A percentile compares a stretch with the other conserved stretches of the same genome.
phyloP scores from a whole-genome alignment of 1,284 basidiomycete species.

The Gomphus bonarii region DNA sequence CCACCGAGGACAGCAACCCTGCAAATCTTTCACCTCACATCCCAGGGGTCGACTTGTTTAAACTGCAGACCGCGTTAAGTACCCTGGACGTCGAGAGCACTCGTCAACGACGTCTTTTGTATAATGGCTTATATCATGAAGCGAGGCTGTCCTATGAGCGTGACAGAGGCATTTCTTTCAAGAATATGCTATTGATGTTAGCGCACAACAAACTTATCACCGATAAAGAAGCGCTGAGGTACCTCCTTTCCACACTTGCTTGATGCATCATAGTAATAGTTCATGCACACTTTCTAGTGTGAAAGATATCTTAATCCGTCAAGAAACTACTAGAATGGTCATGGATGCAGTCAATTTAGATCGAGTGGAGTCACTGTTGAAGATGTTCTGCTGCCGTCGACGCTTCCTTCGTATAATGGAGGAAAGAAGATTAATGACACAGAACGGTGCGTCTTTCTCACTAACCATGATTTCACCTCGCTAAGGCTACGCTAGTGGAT shows the following conservation, averaged over 20 bases:
- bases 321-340: constrained; percentile 70
- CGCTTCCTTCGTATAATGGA: constrained; percentile 47
- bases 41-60: constrained; percentile 53
- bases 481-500: constrained; percentile 24
- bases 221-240: constrained; percentile 83
- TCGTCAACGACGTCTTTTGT: constrained; percentile 56
- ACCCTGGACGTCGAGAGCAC: constrained; percentile 57
- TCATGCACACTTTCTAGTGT: constrained; percentile 35
- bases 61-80: constrained; percentile 48
- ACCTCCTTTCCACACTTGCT: constrained; percentile 12
- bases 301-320: constrained; percentile 70
- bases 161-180: constrained; percentile 83
- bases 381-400: constrained; percentile 65
- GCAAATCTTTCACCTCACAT: constrained; percentile 23
- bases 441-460: constrained; percentile 22
- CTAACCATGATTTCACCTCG: constrained; percentile 6
- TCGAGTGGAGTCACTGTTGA: constrained; percentile 68
- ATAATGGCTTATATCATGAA: constrained; percentile 77
- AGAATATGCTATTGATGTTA: constrained; percentile 79
- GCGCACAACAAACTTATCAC: constrained; percentile 91
- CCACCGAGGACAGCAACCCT: constrained; percentile 19
- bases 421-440: constrained; percentile 20
- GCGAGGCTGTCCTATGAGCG: constrained; percentile 65
- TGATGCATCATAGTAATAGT: neutral
- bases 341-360: constrained; percentile 78